Evolutionary conservation across 1,284 basidiomycete genomes (phyloP).

Genomic region (Boletus sp.): DNA sequence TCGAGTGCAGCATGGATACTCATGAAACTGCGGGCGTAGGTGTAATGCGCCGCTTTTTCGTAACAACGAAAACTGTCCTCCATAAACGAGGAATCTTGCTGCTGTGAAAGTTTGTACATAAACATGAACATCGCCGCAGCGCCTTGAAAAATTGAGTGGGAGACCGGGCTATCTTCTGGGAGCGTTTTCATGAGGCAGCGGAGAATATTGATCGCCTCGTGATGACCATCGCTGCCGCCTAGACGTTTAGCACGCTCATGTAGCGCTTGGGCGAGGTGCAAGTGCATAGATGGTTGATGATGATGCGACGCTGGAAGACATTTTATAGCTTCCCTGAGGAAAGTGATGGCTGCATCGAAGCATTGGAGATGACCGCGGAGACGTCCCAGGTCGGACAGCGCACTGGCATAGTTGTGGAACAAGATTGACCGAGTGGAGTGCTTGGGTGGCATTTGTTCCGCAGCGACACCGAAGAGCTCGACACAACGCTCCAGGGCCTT

Average conservation of each 20-base stretch:
- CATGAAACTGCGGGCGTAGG: background rate
- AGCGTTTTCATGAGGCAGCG: background rate
- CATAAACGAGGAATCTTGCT: conserved; percentile 1
- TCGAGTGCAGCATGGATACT: conserved; percentile 12
- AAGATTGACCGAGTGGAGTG: conserved; percentile 10
- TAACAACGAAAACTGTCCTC: conserved; percentile 18
- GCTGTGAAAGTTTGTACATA: background rate
- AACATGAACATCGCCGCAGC: conserved; percentile 1
- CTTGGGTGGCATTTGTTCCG: conserved; percentile 15
- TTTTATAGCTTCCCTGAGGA: conserved; percentile 10
- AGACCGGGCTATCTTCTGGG: conserved; percentile 3
- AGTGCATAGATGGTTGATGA: conserved; percentile 1
- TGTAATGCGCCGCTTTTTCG: conserved; percentile 12
- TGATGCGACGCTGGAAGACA: conserved; percentile 12
- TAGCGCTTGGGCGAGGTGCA: conserved; percentile 8
- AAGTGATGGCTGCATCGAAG: conserved; percentile 15
- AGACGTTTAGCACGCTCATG: background rate
- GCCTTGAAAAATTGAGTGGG: background rate
- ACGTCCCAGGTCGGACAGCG: conserved; percentile 7
- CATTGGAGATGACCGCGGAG: conserved; percentile 1
- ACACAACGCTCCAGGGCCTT: conserved; percentile 16
- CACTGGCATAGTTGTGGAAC: conserved; percentile 14
- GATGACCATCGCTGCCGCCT: background rate
- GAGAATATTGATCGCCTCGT: conserved; percentile 4
- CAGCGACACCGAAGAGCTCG: conserved; percentile 11